phyloP scores from a whole-genome alignment of 441 rosid species.

The Gossypium armourianum region DNA sequence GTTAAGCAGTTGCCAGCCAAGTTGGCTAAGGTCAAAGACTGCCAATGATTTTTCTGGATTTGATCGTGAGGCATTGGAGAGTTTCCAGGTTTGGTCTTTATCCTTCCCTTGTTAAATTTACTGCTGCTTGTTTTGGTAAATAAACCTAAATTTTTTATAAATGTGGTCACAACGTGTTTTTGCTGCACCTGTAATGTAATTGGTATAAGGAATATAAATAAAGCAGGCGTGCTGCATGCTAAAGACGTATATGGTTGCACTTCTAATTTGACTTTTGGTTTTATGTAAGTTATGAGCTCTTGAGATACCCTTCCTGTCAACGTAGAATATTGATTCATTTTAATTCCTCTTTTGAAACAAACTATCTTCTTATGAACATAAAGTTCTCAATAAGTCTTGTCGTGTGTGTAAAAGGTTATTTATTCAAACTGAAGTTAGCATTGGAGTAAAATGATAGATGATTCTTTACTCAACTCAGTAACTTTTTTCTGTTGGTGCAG shows the following conservation, averaged over 20 bases:
- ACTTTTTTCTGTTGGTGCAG: conserved; percentile 36
- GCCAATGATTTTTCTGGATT: conserved; percentile 47
- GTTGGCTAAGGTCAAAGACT: conserved; percentile 62
- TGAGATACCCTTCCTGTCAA: neutral
- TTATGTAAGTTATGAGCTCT: neutral
- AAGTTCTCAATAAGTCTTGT: neutral
- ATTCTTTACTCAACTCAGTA: neutral
- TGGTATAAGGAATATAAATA: neutral
- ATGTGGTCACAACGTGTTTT: neutral
- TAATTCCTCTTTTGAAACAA: neutral
- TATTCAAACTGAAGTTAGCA: neutral
- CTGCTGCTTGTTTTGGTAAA: neutral
- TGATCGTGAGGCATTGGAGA: conserved; percentile 73
- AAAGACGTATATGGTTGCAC: neutral
- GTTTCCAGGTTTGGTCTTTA: conserved; percentile 62
- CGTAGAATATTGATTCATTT: neutral
- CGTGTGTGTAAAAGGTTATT: neutral
- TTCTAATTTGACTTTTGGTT: neutral
- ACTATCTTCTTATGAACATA: neutral
- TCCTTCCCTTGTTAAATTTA: neutral
- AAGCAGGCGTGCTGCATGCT: neutral
- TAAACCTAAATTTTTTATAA: neutral
- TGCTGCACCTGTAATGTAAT: neutral
- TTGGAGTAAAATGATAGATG: neutral
- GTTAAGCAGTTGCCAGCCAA: conserved; percentile 64